Evolutionary conservation across 371 early-diverging fungal genomes (phyloP).

Genomic region (Rozella allomycis): DNA sequence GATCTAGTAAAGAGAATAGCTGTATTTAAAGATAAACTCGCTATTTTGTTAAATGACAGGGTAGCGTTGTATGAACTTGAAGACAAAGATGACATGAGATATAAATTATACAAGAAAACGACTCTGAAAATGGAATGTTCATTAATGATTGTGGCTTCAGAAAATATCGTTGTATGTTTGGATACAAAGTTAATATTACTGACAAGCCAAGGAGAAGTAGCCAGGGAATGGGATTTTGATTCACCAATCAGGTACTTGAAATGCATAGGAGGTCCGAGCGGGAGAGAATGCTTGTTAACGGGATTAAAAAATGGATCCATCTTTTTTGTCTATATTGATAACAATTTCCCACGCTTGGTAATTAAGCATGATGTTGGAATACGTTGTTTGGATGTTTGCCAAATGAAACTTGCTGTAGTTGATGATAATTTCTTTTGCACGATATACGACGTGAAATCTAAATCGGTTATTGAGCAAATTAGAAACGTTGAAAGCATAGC

Average conservation of each 20-base stretch:
- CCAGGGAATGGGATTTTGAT: conserved; percentile 25
- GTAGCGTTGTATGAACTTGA: conserved; percentile 27
- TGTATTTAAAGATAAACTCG: conserved; percentile 20
- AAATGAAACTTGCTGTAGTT: conserved; percentile 20
- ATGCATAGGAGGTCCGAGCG: conserved; percentile 22
- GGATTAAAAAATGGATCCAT: conserved; percentile 26
- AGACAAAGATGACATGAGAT: conserved; percentile 24
- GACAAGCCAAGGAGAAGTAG: conserved; percentile 20
- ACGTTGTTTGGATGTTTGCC: conserved; percentile 21
- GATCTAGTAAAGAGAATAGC: conserved; percentile 32
- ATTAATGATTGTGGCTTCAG: conserved; percentile 23
- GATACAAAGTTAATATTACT: conserved; percentile 19
- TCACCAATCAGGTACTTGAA: conserved; percentile 24
- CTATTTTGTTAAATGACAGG: conserved; percentile 24
- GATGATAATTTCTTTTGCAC: conserved; percentile 21
- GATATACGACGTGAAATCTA: conserved; percentile 16
- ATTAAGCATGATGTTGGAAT: conserved; percentile 12
- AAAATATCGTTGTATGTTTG: conserved; percentile 20
- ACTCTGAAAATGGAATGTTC: conserved; percentile 23
- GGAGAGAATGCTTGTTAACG: conserved; percentile 23
- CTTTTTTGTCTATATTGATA: conserved; percentile 20
- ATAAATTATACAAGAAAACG: conserved; percentile 24
- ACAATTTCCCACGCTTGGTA: conserved; percentile 22
- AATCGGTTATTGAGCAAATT: conserved; percentile 22
- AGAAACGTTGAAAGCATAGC: conserved; percentile 23